phyloP scores from a whole-genome alignment of 2,329 filamentous ascomycete species.

The Penicillium fuscoglaucum region DNA sequence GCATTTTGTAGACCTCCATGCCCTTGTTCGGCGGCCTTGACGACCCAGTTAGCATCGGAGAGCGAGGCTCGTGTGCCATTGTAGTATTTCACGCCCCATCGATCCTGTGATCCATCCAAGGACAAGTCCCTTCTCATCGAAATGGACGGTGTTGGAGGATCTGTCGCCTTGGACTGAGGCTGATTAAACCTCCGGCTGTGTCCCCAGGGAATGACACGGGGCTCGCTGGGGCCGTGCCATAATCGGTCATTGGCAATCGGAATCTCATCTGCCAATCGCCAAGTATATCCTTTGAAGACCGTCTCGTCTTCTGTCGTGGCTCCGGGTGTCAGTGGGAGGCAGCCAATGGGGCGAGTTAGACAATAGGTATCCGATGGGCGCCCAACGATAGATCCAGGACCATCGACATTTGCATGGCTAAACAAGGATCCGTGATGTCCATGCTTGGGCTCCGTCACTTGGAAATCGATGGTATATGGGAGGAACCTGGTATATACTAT shows the following conservation, averaged over 20 bases:
- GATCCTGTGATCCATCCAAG: slow-evolving; percentile 21
- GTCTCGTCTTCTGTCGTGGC: slow-evolving; percentile 42
- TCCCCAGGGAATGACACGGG: slow-evolving; percentile 76
- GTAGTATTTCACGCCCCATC: slow-evolving; percentile 38
- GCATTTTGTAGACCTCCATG: slow-evolving; percentile 91
- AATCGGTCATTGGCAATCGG: slow-evolving; percentile 32
- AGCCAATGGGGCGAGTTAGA: slow-evolving; percentile 19
- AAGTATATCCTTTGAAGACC: slow-evolving; percentile 40
- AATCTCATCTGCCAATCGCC: slow-evolving; percentile 29
- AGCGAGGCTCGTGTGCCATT: slow-evolving; percentile 63
- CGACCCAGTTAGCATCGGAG: slow-evolving; percentile 72
- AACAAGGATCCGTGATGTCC: slow-evolving; percentile 26
- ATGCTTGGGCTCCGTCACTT: slow-evolving; percentile 24
- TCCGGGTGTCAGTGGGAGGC: slow-evolving; percentile 37
- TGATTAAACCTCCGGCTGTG: slow-evolving; percentile 66
- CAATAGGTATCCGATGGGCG: slow-evolving; percentile 24
- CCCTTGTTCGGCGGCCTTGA: slow-evolving; percentile 82
- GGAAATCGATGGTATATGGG: slow-evolving; percentile 41
- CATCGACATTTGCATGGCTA: slow-evolving; percentile 26
- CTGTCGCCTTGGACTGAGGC: slow-evolving; percentile 70
- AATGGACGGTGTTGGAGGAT: slow-evolving; percentile 58
- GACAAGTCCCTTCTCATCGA: slow-evolving; percentile 47
- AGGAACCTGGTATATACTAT: slow-evolving; percentile 32
- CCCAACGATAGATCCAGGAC: slow-evolving; percentile 26
- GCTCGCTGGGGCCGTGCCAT: slow-evolving; percentile 57